Percentiles rank a stretch among this genome's conserved stretches.
These are phyloP conservation scores for Xylaria sp. DNA, from an alignment of 2,329 filamentous ascomycete species.

Conservation along the genomic window DNA sequence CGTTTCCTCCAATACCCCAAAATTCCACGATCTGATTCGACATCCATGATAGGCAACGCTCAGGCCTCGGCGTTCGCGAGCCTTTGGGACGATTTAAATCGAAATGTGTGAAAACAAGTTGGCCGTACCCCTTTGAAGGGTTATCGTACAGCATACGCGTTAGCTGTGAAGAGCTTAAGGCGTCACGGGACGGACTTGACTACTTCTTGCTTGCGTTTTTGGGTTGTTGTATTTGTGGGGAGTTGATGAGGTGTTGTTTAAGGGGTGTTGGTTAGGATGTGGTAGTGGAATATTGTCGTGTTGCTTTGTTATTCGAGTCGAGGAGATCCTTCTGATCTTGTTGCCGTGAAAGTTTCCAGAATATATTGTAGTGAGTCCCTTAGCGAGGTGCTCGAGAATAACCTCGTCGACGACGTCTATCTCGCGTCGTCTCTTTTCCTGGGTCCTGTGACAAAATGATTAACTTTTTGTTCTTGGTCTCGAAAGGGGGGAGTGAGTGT, in stretches of 20 bases:
- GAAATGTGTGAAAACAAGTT: background rate
- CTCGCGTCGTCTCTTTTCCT: slow-evolving; percentile 33
- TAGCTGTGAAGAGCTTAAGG: background rate
- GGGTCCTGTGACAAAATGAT: background rate
- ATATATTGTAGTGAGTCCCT: slow-evolving; percentile 18
- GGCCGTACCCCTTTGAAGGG: background rate
- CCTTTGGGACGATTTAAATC: background rate
- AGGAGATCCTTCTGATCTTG: slow-evolving; percentile 2
- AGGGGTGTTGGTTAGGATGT: background rate
- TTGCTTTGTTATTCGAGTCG: background rate
- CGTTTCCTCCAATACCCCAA: background rate
- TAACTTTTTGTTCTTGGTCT: background rate
- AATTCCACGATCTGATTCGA: background rate
- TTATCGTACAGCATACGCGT: slow-evolving; percentile 3
- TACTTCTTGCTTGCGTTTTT: background rate
- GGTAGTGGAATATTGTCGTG: background rate
- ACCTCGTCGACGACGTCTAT: slow-evolving; percentile 38
- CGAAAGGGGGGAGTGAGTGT: background rate
- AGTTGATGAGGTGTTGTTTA: background rate
- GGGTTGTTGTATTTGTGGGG: background rate
- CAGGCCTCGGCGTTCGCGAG: slow-evolving; percentile 30
- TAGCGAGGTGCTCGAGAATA: slow-evolving; percentile 34
- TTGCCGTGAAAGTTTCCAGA: background rate
- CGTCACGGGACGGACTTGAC: slow-evolving; percentile 2
- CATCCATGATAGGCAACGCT: slow-evolving; percentile 9